Conservation (phyloP, 139 green algal species). For the Tetradesmus lagerheimii region DNA sequence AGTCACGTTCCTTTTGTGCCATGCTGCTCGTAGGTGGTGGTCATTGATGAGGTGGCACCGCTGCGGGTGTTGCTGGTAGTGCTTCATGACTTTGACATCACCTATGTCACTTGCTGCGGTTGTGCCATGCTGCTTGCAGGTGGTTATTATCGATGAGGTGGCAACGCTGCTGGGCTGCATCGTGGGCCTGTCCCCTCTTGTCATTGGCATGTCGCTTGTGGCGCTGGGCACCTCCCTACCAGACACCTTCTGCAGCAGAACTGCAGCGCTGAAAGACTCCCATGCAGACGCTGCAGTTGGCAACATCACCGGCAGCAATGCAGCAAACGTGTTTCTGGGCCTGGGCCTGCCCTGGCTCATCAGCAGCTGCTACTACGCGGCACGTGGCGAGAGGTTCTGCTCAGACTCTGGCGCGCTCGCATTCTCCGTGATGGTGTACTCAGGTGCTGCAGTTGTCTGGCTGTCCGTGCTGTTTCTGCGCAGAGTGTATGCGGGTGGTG, state of each 20-base stretch:
- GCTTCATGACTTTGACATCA: too few species aligned
- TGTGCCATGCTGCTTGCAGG: not conserved
- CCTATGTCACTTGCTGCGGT: too few species aligned
- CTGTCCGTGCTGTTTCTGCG: not conserved
- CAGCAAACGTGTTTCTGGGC: not conserved
- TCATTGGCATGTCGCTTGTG: slow-evolving; percentile 47
- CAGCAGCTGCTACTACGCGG: not conserved
- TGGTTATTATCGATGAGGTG: slow-evolving; percentile 52
- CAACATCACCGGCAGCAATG: slow-evolving; percentile 4
- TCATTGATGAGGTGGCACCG: too few species aligned
- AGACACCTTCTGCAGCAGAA: slow-evolving; percentile 34
- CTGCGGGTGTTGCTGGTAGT: too few species aligned
- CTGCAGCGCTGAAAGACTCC: not conserved
- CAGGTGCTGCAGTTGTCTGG: not conserved
- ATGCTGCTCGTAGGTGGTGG: too few species aligned
- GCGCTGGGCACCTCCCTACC: slow-evolving; percentile 55
- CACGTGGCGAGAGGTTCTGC: not conserved
- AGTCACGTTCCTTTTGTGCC: too few species aligned
- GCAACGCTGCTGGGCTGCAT: slow-evolving; percentile 46
- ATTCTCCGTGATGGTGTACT: not conserved
- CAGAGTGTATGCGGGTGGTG: not conserved
- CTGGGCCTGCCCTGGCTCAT: not conserved
- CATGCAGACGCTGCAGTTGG: not conserved
- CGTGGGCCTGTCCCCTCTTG: slow-evolving; percentile 41
- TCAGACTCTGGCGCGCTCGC: not conserved